Base-by-base conservation (phyloP, 257 asterid species). In the Misopates orontium region DNA sequence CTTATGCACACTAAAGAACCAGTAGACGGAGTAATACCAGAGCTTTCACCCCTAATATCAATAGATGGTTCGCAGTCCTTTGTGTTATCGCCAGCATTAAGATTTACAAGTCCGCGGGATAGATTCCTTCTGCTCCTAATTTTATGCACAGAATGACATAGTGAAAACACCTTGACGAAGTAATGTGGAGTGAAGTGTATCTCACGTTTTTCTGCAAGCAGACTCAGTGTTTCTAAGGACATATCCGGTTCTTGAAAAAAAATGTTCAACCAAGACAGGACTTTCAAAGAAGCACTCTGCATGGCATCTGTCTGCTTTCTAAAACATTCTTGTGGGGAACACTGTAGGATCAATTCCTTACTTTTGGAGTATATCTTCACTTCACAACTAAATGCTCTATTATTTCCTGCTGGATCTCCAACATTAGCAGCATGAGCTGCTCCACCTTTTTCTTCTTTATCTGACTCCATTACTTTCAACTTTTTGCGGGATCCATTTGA, bases 1-100 rank as follows among this genome's bases (percentile, higher is more conserved):
- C 86, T 71, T 64, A 87, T 66, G 72, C 84, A 80, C 56, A 80
- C 87, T 71, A 90, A 77, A 74, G 85, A 88, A 63, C 97, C 99
- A 76, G 70, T 73, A 50, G 84, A 73, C 42, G 91, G 86, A 71
- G 81, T 71, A 62, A 56, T 69, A 75, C 90, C 96, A 63, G 80
- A 64, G 28, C 64, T 77, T 53, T 70, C 73, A 74, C 87, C 94
- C 41, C 67, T 72, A 57, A 85, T 64, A 61, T 58, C 77, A 40
- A 49, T 54, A 71, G 60, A 39, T 22, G 56, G 74, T 25, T 68
- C 78, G 60, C 62, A 70, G 72, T 73, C 81, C 44, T 28, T 60
- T 36, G 42, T 31, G 31, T 22, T 56, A 68, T 42, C 53, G 41
- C 56, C 58, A 73, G 50, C 36, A 23, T 60, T 62, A 56, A 22